A percentile compares a stretch with the other conserved stretches of the same genome.
These are phyloP conservation scores for Spatholobus suberectus DNA, from an alignment of 306 rosid species.

Conservation along the genomic window DNA sequence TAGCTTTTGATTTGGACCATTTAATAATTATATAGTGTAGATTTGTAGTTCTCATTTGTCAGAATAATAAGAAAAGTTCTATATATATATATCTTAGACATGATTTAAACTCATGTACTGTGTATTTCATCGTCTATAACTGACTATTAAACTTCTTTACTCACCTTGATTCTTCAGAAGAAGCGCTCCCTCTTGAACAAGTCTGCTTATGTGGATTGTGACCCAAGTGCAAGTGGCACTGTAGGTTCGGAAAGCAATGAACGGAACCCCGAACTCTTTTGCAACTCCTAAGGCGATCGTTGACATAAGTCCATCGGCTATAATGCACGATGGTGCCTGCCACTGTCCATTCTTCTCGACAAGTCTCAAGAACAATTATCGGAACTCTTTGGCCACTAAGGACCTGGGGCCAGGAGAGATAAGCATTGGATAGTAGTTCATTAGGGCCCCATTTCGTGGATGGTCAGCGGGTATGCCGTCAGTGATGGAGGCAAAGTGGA, in stretches of 20 bases:
- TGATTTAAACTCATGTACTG: too few relatives aligned
- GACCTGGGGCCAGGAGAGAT: background rate
- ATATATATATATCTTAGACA: too few relatives aligned
- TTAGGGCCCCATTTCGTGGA: background rate
- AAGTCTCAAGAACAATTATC: background rate
- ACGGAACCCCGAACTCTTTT: background rate
- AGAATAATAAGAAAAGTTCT: too few relatives aligned
- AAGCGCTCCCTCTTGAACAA: background rate
- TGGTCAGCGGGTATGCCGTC: background rate
- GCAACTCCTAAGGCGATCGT: background rate
- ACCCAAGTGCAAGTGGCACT: conserved; percentile 37
- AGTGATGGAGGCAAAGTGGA: conserved; percentile 8
- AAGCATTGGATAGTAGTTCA: background rate
- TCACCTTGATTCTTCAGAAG: background rate
- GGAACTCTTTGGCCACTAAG: background rate
- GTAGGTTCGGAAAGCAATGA: conserved; percentile 17
- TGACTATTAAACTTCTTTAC: too few relatives aligned
- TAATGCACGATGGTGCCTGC: background rate
- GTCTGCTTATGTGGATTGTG: background rate
- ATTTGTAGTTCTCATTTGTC: too few relatives aligned
- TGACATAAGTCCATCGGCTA: conserved; percentile 19
- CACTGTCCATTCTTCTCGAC: background rate
- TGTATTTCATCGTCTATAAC: too few relatives aligned
- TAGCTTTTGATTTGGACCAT: too few relatives aligned
- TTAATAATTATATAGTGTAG: too few relatives aligned